Evolutionary conservation across 495 filamentous ascomycete genomes (phyloP), one percentile per base, ranked within the genome.

Genomic region (Peziza echinospora): DNA sequence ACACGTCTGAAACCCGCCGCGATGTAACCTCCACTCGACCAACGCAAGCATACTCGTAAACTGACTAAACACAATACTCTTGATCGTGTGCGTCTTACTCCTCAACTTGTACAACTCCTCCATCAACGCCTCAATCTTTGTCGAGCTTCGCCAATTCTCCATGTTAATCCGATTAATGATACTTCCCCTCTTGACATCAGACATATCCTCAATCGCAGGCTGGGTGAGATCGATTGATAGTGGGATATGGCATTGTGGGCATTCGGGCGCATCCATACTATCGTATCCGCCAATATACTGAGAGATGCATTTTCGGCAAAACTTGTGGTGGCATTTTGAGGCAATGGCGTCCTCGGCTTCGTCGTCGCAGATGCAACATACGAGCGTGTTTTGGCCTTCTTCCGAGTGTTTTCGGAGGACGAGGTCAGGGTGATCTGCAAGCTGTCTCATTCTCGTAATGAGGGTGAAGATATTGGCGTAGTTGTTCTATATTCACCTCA

Each of bases 1-100:
- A 51, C 93, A 89, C 0, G 87, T 94, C 24, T 86, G 92, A 63
- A 97, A 93, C 2, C 89, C 89, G 3, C 87, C 89, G 47, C 30
- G 30, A 37, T 37, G 30, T 6, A 37, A 7, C 30, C 30, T 48
- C 89, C 89, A 97, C 63, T 94, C 87, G 26, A 97, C 81, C 46
- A 94, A 76, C 62, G 94, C 82, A 42, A 97, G 75, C 89, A 97
- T 94, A 5, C 83, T 85, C 2, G 89, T 97, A 61, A 97, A 97
- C 51, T 93, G 81, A 2, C 82, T 91, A 62, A 97, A 96, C 48
- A 97, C 86, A 60, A 94, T 97, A 3, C 81, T 89, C 63, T 97
- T 97, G 53, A 81, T 77, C 0, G 85, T 91, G 41, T 84, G 78
- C 53, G 92, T 92, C 62, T 86, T 81, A 45, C 75, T 86, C 49